Base-by-base conservation (phyloP, 352 stramenopile genomes). In the Phytopythium boreale region DNA sequence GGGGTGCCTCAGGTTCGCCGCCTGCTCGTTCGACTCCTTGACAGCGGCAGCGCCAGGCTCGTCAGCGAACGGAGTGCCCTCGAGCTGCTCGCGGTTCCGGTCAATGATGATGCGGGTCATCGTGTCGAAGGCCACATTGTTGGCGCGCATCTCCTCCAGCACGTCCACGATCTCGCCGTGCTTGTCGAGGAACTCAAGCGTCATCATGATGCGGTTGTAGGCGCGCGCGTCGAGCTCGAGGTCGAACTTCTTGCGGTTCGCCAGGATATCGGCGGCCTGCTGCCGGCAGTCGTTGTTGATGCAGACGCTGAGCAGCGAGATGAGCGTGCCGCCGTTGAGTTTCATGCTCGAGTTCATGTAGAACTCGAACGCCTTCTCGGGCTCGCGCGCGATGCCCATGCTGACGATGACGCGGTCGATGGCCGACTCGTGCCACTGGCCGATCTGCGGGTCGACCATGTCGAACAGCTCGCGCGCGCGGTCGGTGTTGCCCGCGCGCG, bases 331-430 rank as follows among this genome's bases (percentile, higher is more conserved):
- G 26, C 80, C 77, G 63, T 76, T 88, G 44, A 93, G 72, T 61
- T 88, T 89, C 78, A 91, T 91, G 64, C 77, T 89, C 46, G 84
- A 93, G 64, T 89, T 86, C 49, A 79, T 77, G 71, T 93, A 93
- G 56, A 93, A 91, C 44, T 90, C 81, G 58, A 93, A 93, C 11
- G 84, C 64, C 57, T 82, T 76, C 12, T 78, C 64, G 27, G 84
- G 82, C 62, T 89, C 67, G n/a, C 75, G 61, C n/a, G 77, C 75
- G 19, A 88, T 77, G 6, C 84, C 84, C 61, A 93, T 79, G 22
- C 70, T 82, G 43, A 88, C 56, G 53, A 93, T 88, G 27, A 90
- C 76, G 22, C 82, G 84, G 63, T 93, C 79, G 63, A 93, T 82
- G 49, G 81, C 77, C 19, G 75, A 79, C 55, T 87, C 77, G 61